A percentile compares a stretch with the other conserved stretches of the same genome.
phyloP scores from a whole-genome alignment of 257 asterid genomes.

The Schizonepeta tenuifolia region DNA sequence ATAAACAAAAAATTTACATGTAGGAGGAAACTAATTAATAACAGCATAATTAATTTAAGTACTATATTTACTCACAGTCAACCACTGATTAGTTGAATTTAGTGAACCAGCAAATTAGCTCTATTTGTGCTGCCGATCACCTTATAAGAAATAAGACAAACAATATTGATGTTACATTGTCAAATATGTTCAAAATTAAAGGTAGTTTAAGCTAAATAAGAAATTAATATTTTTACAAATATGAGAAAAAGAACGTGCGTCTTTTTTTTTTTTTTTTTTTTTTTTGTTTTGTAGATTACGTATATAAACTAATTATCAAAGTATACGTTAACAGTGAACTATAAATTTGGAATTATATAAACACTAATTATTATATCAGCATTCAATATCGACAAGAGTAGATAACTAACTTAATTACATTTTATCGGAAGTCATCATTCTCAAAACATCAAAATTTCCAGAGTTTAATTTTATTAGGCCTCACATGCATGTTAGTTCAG shows the following conservation, averaged over 20 bases:
- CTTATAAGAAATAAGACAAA: background rate
- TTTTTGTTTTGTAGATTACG: background rate
- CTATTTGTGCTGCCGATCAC: background rate
- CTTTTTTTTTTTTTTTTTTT: too few species aligned
- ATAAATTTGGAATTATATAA: too few species aligned
- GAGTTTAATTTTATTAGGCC: background rate
- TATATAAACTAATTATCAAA: background rate
- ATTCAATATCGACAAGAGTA: background rate
- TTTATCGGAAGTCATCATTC: too few species aligned
- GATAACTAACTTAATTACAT: background rate
- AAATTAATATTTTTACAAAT: background rate
- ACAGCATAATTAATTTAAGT: background rate
- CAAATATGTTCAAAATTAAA: background rate
- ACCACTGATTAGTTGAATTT: slow-evolving; percentile 1
- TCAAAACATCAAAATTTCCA: background rate
- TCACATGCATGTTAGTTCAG: too few species aligned
- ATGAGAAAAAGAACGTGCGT: background rate
- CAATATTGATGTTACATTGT: background rate
- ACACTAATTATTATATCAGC: too few species aligned
- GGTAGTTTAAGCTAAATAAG: background rate
- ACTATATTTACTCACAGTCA: background rate
- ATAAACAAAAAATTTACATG: background rate
- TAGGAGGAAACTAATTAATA: background rate
- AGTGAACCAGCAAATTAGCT: background rate
- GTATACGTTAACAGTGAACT: background rate